Evolutionary conservation across 805 yeast genomes (phyloP).

Genomic region (Sugiyamaella valdiviana): DNA sequence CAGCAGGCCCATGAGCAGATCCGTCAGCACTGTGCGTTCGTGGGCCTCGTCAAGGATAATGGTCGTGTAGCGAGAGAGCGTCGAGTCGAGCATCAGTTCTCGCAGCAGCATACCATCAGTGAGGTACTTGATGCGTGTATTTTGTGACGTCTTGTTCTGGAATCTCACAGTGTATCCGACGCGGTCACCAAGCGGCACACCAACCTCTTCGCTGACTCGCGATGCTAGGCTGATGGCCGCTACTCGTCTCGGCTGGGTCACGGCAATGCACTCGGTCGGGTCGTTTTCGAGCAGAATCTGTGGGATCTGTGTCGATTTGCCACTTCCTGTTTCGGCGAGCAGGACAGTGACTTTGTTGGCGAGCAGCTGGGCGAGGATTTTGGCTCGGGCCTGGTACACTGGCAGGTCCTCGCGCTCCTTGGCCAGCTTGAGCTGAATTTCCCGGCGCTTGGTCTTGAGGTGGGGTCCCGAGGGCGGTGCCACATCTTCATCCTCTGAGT

Average conservation of each 20-base stretch:
- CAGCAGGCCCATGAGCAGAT: slow-evolving; percentile 80
- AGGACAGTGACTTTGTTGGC: slow-evolving; percentile 65
- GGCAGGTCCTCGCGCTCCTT: slow-evolving; percentile 58
- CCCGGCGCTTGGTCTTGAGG: neutral
- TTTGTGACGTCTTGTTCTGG: slow-evolving; percentile 54
- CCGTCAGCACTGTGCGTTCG: slow-evolving; percentile 90
- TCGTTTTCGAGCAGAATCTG: slow-evolving; percentile 63
- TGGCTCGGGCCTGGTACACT: slow-evolving; percentile 63
- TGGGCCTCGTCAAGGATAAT: slow-evolving; percentile 94
- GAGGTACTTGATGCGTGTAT: slow-evolving; percentile 72
- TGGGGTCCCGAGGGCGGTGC: neutral
- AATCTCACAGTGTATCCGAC: slow-evolving; percentile 95
- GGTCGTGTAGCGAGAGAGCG: slow-evolving; percentile 59
- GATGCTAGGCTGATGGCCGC: slow-evolving; percentile 93
- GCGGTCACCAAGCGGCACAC: slow-evolving; percentile 65
- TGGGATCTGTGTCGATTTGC: slow-evolving; percentile 95
- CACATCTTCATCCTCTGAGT: slow-evolving; percentile 21
- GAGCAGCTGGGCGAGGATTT: slow-evolving; percentile 50
- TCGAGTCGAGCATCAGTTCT: slow-evolving; percentile 74
- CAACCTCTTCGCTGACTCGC: slow-evolving; percentile 86
- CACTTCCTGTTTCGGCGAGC: slow-evolving; percentile 97
- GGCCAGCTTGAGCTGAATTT: neutral
- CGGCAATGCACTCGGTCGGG: slow-evolving; percentile 58
- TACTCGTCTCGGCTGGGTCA: slow-evolving; percentile 95
- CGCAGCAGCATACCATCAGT: slow-evolving; percentile 97